Conservation (phyloP, 2,329 filamentous ascomycete species). For the Amauroascus verrucosus region DNA sequence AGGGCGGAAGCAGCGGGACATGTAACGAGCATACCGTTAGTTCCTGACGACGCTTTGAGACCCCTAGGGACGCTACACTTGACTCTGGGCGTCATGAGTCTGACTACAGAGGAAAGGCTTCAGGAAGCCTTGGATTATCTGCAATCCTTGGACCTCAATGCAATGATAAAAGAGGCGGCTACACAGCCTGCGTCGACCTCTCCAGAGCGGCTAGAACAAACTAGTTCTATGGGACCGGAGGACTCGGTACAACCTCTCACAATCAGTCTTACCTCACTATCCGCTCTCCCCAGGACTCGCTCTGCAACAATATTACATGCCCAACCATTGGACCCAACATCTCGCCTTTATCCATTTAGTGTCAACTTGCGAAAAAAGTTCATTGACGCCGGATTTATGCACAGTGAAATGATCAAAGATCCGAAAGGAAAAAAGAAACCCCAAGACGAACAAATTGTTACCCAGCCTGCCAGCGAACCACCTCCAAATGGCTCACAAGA, state of each 20-base stretch:
- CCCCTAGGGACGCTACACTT: conserved; percentile 74
- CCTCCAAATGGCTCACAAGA: conserved; percentile 2
- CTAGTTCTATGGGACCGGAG: background rate
- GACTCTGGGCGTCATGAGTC: conserved; percentile 76
- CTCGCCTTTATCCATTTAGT: conserved; percentile 35
- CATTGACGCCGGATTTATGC: conserved; percentile 35
- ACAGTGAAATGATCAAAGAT: conserved; percentile 15
- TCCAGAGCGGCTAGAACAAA: background rate
- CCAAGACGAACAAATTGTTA: background rate
- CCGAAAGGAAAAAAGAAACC: conserved; percentile 1
- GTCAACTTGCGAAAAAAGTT: conserved; percentile 34
- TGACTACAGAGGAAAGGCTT: conserved; percentile 45
- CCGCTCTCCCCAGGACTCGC: conserved; percentile 30
- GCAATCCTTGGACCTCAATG: conserved; percentile 35
- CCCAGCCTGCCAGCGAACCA: background rate
- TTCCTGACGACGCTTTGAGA: conserved; percentile 59
- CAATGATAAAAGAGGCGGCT: conserved; percentile 29
- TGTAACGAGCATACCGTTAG: conserved; percentile 32
- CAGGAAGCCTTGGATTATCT: conserved; percentile 40
- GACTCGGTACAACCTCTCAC: conserved; percentile 24
- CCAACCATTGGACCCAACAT: conserved; percentile 30
- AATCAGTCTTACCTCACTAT: conserved; percentile 36
- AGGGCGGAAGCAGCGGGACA: conserved; percentile 19
- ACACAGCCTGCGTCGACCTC: conserved; percentile 24
- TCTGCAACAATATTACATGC: conserved; percentile 35